Evolutionary conservation across 2,329 filamentous ascomycete genomes (phyloP), one percentile per base, ranked within the genome.

Genomic region (Trichothecium roseum): DNA sequence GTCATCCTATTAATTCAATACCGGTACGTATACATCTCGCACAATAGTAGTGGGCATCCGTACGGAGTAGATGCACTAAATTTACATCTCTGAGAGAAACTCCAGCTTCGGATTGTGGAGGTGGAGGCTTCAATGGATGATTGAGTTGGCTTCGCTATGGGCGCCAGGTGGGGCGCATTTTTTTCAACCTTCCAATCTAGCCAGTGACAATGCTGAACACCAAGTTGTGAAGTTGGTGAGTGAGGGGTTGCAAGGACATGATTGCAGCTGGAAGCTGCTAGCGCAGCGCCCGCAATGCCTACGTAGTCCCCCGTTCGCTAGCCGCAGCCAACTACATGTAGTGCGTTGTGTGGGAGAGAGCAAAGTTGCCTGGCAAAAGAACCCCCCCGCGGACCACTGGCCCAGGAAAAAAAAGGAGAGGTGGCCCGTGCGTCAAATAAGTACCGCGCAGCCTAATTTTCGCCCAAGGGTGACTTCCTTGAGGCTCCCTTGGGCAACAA

Each of bases 341-440:
- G 43, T 39, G 42, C 43, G 43, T 40, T 41, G 20, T 10, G 20
- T 24, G 20, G 20, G 20, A 24, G 20, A n/a, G 41, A 44, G 43
- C 41, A 27, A 34, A 17, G 15, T 26, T 27, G 14, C 32, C 41
- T 41, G 50, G 57, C 60, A 56, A 63, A 69, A 69, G 68, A 69
- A 65, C 69, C n/a, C n/a, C n/a, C n/a, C 62, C 60, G 59, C 59
- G 61, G 59, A 63, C 65, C 6, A 6, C n/a, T 30, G 6, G 20
- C 20, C 20, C 17, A 22, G 18, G 15, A 9, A 29, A 15, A 22
- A 37, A 37, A 32, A 34, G 32, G 31, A 30, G 31, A 34, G 13
- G 32, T 35, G 36, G 36, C 22, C 31, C 36, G 32, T 30, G 36
- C 36, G 27, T 20, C 9, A 8, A n/a, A 13, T 15, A 34, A 14